phyloP scores from a whole-genome alignment of 2,329 filamentous ascomycete species.

The Fusarium albidum region DNA sequence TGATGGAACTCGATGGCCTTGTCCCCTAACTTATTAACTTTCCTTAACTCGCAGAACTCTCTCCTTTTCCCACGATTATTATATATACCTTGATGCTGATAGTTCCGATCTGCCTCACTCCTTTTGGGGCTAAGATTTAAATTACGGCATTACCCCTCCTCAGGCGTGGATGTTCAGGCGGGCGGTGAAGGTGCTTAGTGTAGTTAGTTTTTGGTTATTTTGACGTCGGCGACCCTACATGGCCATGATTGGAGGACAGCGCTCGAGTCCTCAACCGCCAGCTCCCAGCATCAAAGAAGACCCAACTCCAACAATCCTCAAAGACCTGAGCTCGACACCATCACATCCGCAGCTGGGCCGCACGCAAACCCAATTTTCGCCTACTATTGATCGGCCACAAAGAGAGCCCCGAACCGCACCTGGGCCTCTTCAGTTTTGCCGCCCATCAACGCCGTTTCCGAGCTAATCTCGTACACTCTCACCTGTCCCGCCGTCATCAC shows the following conservation, averaged over 20 bases:
- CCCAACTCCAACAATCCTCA: conserved; percentile 31
- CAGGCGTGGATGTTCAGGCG: conserved; percentile 21
- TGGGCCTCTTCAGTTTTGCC: neutral
- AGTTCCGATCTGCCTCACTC: too few species aligned
- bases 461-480: conserved; percentile 6
- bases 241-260: conserved; percentile 39
- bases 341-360: conserved; percentile 9
- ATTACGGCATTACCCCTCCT: conserved; percentile 34
- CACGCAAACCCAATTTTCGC: neutral
- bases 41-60: neutral
- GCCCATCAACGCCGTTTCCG: conserved; percentile 4
- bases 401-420: neutral
- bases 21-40: neutral
- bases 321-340: conserved; percentile 27
- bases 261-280: conserved; percentile 31
- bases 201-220: conserved; percentile 33
- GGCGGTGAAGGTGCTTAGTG: conserved; percentile 37
- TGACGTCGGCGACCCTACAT: conserved; percentile 30
- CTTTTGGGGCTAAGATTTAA: neutral
- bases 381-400: neutral
- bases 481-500: conserved; percentile 26
- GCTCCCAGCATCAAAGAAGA: conserved; percentile 29
- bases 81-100: too few species aligned
- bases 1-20: neutral
- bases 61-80: too few species aligned